Evolutionary conservation across 371 early-diverging fungal genomes (phyloP).

Genomic region (Thermomucor indicae-seudaticae): DNA sequence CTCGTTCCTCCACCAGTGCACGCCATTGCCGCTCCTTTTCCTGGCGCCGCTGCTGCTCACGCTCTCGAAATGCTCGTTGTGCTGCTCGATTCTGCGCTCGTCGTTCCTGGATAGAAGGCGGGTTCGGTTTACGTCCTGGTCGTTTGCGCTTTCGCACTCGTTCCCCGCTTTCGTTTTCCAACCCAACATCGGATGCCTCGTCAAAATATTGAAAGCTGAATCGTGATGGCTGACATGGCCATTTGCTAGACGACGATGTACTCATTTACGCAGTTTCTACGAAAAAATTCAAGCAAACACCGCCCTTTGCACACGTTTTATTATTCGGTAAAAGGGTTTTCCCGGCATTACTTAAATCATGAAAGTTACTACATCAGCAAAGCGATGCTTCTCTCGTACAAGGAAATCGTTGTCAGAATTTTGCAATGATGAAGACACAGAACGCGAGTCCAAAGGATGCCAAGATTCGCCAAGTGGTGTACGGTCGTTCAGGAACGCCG

Average conservation of each 20-base stretch:
- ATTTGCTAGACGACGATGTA: background rate
- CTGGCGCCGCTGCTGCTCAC: constrained; percentile 23
- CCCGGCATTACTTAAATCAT: too few species aligned
- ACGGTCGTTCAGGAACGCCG: constrained; percentile 27
- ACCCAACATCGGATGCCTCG: constrained; percentile 33
- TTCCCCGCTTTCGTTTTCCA: constrained; percentile 27
- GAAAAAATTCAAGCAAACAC: too few species aligned
- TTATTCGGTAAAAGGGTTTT: too few species aligned
- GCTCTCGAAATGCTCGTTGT: constrained; percentile 33
- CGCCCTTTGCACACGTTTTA: too few species aligned
- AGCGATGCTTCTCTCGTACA: too few species aligned
- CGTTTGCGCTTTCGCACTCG: constrained; percentile 31
- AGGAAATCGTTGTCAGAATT: too few species aligned
- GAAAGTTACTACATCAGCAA: too few species aligned
- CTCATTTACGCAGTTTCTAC: too few species aligned
- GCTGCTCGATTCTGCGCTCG: constrained; percentile 48
- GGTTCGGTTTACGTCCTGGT: constrained; percentile 41
- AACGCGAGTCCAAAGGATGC: constrained; percentile 46
- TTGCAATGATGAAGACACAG: constrained; percentile 43
- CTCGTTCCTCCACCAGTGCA: constrained; percentile 18
- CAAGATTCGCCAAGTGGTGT: constrained; percentile 45
- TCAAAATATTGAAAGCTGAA: constrained; percentile 37
- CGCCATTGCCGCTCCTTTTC: constrained; percentile 22
- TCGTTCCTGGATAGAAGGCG: constrained; percentile 31
- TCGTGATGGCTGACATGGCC: background rate